Evolutionary conservation across 1,139 yeast species (phyloP).

Genomic region (Yamadazyma dendronema): DNA sequence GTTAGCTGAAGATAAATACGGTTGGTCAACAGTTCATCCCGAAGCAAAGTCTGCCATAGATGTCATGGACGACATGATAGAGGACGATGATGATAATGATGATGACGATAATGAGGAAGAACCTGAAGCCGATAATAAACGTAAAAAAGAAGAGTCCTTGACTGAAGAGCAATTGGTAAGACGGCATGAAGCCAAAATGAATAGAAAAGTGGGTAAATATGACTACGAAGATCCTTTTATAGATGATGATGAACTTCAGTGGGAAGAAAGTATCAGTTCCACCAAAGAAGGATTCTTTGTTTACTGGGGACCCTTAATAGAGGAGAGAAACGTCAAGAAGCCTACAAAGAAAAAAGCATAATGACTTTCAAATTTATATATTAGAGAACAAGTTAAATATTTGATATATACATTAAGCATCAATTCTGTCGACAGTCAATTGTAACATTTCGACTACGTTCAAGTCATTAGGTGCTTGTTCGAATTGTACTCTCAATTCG

Average conservation of each 20-base stretch:
- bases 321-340: constrained; percentile 40
- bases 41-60: constrained; percentile 61
- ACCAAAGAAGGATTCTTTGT: constrained; percentile 97
- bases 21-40: constrained; percentile 73
- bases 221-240: constrained; percentile 94
- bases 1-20: constrained; percentile 83
- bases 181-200: constrained; percentile 47
- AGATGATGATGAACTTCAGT: constrained; percentile 86
- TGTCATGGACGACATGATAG: constrained; percentile 59
- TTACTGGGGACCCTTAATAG: constrained; percentile 88
- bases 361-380: neutral
- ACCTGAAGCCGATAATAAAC: constrained; percentile 22
- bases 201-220: constrained; percentile 80
- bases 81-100: constrained; percentile 48
- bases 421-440: constrained; percentile 40
- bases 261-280: constrained; percentile 92
- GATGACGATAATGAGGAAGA: constrained; percentile 28
- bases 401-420: neutral
- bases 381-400: too few relatives aligned
- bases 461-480: constrained; percentile 18
- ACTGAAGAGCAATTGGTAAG: constrained; percentile 47
- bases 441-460: constrained; percentile 40
- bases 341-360: constrained; percentile 11
- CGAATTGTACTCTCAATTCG: constrained; percentile 9
- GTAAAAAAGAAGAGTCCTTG: constrained; percentile 40